Percentiles rank a stretch among this genome's conserved stretches.
Conservation (phyloP, 805 yeast genomes). For the Myxozyma sirexii region DNA sequence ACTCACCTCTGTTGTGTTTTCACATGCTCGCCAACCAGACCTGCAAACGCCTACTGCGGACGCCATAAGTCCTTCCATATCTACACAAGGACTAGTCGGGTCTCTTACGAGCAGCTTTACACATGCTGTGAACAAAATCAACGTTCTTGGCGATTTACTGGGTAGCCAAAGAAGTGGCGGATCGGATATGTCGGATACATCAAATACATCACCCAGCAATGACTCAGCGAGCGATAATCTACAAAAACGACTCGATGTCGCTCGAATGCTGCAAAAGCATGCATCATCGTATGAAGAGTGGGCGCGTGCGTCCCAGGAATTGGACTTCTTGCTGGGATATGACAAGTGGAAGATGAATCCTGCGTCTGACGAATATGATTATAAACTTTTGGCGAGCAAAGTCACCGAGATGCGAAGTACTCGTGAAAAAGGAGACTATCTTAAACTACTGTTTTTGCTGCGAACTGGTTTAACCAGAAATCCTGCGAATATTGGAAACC, state of each 20-base stretch:
- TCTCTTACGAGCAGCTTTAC: not conserved
- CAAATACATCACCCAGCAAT: not conserved
- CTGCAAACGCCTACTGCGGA: not conserved
- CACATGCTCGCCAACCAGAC: conserved; percentile 1
- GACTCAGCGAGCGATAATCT: not conserved
- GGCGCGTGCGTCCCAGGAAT: conserved; percentile 61
- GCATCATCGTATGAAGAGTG: conserved; percentile 54
- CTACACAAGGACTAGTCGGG: not conserved
- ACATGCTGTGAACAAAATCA: not conserved
- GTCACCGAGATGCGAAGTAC: conserved; percentile 62
- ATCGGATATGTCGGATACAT: not conserved
- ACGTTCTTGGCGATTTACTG: not conserved
- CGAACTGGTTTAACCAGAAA: conserved; percentile 86
- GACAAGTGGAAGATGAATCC: conserved; percentile 69
- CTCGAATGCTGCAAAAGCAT: conserved; percentile 17
- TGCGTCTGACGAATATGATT: conserved; percentile 73
- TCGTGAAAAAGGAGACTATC: conserved; percentile 59
- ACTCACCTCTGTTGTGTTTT: conserved; percentile 1
- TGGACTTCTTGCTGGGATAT: conserved; percentile 65
- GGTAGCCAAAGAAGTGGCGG: not conserved
- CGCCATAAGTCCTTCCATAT: not conserved
- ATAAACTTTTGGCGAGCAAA: conserved; percentile 56
- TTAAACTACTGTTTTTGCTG: conserved; percentile 67
- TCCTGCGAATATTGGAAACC: conserved; percentile 83
- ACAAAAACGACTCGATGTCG: conserved; percentile 16